Percentiles rank a stretch among this genome's conserved stretches.
phyloP scores from a whole-genome alignment of 1,139 yeast species.

The Blastobotrys proliferans region DNA sequence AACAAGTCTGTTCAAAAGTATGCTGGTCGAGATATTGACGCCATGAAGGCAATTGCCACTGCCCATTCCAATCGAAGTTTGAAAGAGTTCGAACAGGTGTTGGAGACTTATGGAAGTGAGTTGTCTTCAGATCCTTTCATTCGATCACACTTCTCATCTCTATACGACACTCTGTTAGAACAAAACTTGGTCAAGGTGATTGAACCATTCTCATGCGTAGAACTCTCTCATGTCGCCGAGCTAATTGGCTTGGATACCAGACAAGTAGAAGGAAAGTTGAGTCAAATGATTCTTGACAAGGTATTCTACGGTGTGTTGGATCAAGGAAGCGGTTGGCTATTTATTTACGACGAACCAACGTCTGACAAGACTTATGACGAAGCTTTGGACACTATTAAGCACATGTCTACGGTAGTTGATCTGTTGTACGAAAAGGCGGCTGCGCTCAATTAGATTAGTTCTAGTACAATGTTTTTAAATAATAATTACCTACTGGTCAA shows the following conservation, averaged over 20 bases:
- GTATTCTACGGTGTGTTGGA: slow-evolving; percentile 93
- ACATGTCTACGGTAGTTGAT: slow-evolving; percentile 86
- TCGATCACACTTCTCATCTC: slow-evolving; percentile 85
- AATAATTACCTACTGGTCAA: not conserved
- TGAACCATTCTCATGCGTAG: slow-evolving; percentile 94
- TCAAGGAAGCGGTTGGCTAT: slow-evolving; percentile 98
- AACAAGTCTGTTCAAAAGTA: slow-evolving; percentile 80
- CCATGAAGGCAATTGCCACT: slow-evolving; percentile 88
- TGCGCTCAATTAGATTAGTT: slow-evolving; percentile 45
- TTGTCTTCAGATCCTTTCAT: slow-evolving; percentile 83
- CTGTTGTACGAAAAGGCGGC: slow-evolving; percentile 91
- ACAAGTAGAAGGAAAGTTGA: slow-evolving; percentile 89
- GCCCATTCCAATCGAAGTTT: slow-evolving; percentile 89
- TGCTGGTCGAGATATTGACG: slow-evolving; percentile 72
- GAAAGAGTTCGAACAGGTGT: slow-evolving; percentile 80
- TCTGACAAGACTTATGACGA: slow-evolving; percentile 87
- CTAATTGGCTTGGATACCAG: slow-evolving; percentile 83
- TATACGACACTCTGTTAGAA: slow-evolving; percentile 89
- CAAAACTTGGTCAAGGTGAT: slow-evolving; percentile 91
- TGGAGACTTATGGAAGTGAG: slow-evolving; percentile 67
- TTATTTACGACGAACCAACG: slow-evolving; percentile 84
- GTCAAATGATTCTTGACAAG: slow-evolving; percentile 95
- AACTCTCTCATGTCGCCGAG: slow-evolving; percentile 80
- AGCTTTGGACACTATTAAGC: slow-evolving; percentile 79
- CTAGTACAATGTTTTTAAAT: not conserved